Evolutionary conservation across 192 early-diverging fungal genomes (phyloP).

Genomic region (Rhizoclosmatium sp.): DNA sequence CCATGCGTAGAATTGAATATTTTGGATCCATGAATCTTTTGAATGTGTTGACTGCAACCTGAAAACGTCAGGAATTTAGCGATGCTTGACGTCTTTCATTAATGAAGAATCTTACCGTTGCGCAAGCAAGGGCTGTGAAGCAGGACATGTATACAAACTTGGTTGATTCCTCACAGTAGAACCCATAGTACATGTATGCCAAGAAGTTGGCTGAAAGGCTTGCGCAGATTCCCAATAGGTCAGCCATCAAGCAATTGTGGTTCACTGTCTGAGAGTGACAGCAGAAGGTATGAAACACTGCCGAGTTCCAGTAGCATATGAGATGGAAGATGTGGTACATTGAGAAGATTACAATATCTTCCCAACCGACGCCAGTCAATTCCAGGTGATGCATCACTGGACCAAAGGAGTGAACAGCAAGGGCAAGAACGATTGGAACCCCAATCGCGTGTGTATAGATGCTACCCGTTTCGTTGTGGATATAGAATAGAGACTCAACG

Average conservation of each 20-base stretch:
- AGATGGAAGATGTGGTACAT: neutral
- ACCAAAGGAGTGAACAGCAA: neutral
- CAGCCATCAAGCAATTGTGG: conserved; percentile 51
- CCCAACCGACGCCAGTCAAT: neutral
- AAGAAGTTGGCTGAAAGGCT: conserved; percentile 62
- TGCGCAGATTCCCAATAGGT: conserved; percentile 84
- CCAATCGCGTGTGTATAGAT: conserved; percentile 89
- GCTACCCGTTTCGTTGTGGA: conserved; percentile 96
- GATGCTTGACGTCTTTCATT: conserved; percentile 11
- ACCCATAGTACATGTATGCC: conserved; percentile 24
- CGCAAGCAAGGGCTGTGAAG: conserved; percentile 47
- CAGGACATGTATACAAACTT: neutral
- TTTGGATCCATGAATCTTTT: conserved; percentile 61
- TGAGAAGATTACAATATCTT: neutral
- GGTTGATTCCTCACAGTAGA: neutral
- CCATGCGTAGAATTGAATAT: conserved; percentile 70
- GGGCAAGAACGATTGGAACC: conserved; percentile 54
- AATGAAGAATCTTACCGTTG: conserved; percentile 42
- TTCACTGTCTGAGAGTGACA: conserved; percentile 15
- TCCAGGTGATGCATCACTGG: neutral
- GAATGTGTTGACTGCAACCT: neutral
- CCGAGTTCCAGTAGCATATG: conserved; percentile 5
- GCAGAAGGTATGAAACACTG: conserved; percentile 13
- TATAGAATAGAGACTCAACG: conserved; percentile 74
- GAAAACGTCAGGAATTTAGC: conserved; percentile 50